Evolutionary conservation across 2,329 filamentous ascomycete species (phyloP), one percentile per base, ranked within the genome.

Genomic region (Phialemonium atrogriseum): DNA sequence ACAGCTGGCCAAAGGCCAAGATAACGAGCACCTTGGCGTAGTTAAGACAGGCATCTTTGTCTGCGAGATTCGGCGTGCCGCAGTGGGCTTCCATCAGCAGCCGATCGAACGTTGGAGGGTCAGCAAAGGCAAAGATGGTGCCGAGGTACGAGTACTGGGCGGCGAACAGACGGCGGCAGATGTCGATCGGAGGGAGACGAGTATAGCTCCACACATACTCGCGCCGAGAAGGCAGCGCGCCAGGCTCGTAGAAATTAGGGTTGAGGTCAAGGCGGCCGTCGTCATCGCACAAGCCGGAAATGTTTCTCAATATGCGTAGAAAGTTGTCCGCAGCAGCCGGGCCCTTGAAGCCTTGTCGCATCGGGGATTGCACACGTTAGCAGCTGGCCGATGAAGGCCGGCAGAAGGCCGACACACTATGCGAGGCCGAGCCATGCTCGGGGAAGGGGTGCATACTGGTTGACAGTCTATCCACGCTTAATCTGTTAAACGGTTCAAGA

Each of bases 71-170:
- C 0, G 59, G 59, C 2, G 54, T 50, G 3, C 57, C 52, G 7
- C 52, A 50, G 33, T 72, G 71, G 4, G 65, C 61, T 17, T 55
- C 46, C 10, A 55, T 38, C 1, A 73, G 51, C 16, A 62, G 54
- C 21, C 50, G 43, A 36, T 71, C 66, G 32, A 73, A 72, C 11
- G 58, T 47, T 4, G 52, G 44, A 1, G 66, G 64, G 16, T 66
- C 59, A 0, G 66, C 59, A 26, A 73, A 66, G 9, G 65, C 63
- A 37, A 74, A 73, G 8, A 74, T 74, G 10, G 69, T 72, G 9
- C 70, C 70, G 12, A 74, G 72, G 33, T 70, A 73, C 20, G 59
- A 58, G 45, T 73, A 69, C 35, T 74, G 70, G 1, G 67, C 63
- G 17, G 58, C 55, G 36, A 67, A 71, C 2, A 69, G 52, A 10